Conservation (phyloP, 2,329 filamentous ascomycete species). For the Xylariomycetidae sp. region DNA sequence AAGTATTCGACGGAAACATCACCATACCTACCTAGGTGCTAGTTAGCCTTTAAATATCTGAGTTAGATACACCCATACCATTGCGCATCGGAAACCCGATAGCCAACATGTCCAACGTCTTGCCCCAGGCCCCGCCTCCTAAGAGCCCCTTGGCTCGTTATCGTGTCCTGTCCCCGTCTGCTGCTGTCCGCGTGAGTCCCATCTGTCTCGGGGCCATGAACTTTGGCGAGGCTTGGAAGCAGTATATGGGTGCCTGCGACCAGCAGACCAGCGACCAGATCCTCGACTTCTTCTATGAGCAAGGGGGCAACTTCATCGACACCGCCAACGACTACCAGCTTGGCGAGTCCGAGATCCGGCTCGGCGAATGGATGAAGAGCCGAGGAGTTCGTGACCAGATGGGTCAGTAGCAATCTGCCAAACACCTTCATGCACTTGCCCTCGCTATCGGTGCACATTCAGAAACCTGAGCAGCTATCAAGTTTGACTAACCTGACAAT, state of each 20-base stretch:
- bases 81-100: not conserved
- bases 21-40: too few relatives aligned
- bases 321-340: conserved; percentile 65
- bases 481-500: conserved; percentile 4
- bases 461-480: not conserved
- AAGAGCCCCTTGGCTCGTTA: conserved; percentile 60
- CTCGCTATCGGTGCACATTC: not conserved
- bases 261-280: conserved; percentile 59
- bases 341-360: conserved; percentile 58
- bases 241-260: conserved; percentile 59
- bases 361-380: conserved; percentile 67
- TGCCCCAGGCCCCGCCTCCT: conserved; percentile 37
- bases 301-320: conserved; percentile 70
- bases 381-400: conserved; percentile 63
- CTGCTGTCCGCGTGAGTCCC: conserved; percentile 63
- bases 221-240: conserved; percentile 51
- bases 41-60: too few relatives aligned
- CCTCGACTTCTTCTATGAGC: conserved; percentile 60
- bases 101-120: conserved; percentile 18
- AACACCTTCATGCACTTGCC: not conserved
- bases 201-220: conserved; percentile 58
- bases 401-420: conserved; percentile 30
- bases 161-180: conserved; percentile 61
- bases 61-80: too few relatives aligned
- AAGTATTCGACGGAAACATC: too few relatives aligned